Conservation (phyloP, 2,329 filamentous ascomycete species). For the Trichoderma endophyticum region DNA sequence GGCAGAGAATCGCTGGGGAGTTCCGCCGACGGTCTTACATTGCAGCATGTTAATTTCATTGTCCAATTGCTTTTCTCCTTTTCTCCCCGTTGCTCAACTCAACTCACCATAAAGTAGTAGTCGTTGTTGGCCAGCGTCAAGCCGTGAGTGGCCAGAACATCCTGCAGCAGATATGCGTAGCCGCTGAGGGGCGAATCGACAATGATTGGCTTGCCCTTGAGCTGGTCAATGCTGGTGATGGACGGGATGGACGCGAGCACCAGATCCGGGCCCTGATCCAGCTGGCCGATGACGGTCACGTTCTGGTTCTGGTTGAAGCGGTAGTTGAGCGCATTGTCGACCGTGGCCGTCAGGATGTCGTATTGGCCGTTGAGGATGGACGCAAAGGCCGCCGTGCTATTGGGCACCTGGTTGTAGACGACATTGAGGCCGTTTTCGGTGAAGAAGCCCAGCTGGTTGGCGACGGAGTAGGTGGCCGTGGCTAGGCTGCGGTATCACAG, state of each 20-base stretch:
- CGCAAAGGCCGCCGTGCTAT: slow-evolving; percentile 1
- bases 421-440: slow-evolving; percentile 2
- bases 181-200: slow-evolving; percentile 3
- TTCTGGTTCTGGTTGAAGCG: slow-evolving; percentile 11
- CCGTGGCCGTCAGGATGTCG: slow-evolving; percentile 4
- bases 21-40: slow-evolving; percentile 2
- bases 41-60: background rate
- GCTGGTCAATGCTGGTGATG: slow-evolving; percentile 10
- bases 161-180: slow-evolving; percentile 8
- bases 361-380: slow-evolving; percentile 7
- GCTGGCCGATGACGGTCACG: background rate
- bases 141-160: background rate
- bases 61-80: background rate
- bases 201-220: slow-evolving; percentile 7
- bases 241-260: slow-evolving; percentile 8
- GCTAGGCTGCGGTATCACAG: background rate
- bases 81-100: background rate
- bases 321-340: slow-evolving; percentile 11
- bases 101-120: slow-evolving; percentile 10
- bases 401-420: background rate
- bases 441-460: slow-evolving; percentile 8
- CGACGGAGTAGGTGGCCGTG: slow-evolving; percentile 4
- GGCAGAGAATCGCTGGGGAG: background rate
- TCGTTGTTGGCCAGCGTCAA: background rate
- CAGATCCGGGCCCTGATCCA: slow-evolving; percentile 1